Conservation (phyloP, 2,329 filamentous ascomycete species). For the Chalaropsis ovoidea region DNA sequence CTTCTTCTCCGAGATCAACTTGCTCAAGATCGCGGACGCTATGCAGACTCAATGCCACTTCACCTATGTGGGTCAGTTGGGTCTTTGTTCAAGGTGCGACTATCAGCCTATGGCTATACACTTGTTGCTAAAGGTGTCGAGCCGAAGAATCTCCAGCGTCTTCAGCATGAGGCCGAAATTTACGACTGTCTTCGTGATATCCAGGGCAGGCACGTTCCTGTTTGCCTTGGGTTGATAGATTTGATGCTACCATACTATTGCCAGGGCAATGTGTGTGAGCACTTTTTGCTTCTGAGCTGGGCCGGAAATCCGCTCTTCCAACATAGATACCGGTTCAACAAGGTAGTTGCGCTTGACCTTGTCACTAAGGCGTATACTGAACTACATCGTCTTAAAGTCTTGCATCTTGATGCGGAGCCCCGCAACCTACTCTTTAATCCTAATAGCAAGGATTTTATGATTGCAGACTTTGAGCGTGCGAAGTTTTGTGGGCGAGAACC, state of each 20-base stretch:
- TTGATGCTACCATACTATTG: background rate
- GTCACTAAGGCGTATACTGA: background rate
- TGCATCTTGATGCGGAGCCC: background rate
- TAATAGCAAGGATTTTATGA: background rate
- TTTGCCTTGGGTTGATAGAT: background rate
- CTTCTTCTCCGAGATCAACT: background rate
- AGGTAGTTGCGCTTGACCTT: background rate
- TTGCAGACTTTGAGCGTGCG: background rate
- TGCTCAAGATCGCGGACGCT: background rate
- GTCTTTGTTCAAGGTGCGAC: background rate
- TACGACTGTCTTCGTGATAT: background rate
- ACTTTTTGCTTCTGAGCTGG: background rate
- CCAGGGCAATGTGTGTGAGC: background rate
- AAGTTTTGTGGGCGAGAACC: background rate
- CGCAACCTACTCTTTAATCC: background rate
- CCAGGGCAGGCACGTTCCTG: background rate
- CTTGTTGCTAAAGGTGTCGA: background rate
- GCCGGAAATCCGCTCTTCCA: background rate
- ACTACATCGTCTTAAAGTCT: background rate
- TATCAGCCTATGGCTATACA: background rate
- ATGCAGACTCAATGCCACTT: background rate
- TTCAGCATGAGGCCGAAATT: background rate
- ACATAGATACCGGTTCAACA: too few relatives aligned
- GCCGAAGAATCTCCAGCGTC: background rate
- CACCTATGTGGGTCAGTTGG: background rate